Evolutionary conservation across 495 filamentous ascomycete genomes (phyloP).

Genomic region (Letharia lupina): DNA sequence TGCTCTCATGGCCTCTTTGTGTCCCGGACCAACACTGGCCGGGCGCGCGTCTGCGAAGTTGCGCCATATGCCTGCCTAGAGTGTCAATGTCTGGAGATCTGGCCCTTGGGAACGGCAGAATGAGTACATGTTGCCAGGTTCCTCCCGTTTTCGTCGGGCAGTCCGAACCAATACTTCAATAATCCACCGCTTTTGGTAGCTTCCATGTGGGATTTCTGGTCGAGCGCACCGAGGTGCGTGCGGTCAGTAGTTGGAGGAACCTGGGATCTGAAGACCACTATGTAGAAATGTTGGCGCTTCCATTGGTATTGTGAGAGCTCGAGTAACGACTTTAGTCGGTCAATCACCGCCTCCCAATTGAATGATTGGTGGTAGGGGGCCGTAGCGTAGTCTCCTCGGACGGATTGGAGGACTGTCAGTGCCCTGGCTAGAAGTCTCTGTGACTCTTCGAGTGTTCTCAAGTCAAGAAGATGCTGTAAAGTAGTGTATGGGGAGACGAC

Average conservation of each 20-base stretch:
- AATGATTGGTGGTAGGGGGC: conserved; percentile 65
- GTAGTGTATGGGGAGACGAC: conserved; percentile 68
- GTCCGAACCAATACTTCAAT: conserved; percentile 82
- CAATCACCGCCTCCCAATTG: conserved; percentile 64
- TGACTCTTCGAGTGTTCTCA: conserved; percentile 52
- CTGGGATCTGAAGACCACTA: conserved; percentile 72
- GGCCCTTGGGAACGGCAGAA: not conserved
- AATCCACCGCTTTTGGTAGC: conserved; percentile 72
- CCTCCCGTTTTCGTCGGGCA: conserved; percentile 50
- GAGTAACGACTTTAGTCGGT: conserved; percentile 36
- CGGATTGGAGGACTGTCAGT: conserved; percentile 50
- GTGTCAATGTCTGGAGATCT: conserved; percentile 10
- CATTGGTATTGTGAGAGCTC: conserved; percentile 45
- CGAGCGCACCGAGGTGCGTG: conserved; percentile 55
- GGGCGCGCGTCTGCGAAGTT: conserved; percentile 58
- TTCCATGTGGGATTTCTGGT: conserved; percentile 68
- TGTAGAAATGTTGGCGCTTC: conserved; percentile 61
- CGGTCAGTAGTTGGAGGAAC: conserved; percentile 54
- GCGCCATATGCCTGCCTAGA: conserved; percentile 54
- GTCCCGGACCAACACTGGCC: conserved; percentile 55
- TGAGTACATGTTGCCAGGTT: conserved; percentile 57
- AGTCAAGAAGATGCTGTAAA: conserved; percentile 58
- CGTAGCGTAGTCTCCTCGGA: conserved; percentile 65
- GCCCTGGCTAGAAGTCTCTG: conserved; percentile 64
- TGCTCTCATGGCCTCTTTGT: conserved; percentile 29